Conservation (phyloP, 345 rosid species). For the Citrus australasica region DNA sequence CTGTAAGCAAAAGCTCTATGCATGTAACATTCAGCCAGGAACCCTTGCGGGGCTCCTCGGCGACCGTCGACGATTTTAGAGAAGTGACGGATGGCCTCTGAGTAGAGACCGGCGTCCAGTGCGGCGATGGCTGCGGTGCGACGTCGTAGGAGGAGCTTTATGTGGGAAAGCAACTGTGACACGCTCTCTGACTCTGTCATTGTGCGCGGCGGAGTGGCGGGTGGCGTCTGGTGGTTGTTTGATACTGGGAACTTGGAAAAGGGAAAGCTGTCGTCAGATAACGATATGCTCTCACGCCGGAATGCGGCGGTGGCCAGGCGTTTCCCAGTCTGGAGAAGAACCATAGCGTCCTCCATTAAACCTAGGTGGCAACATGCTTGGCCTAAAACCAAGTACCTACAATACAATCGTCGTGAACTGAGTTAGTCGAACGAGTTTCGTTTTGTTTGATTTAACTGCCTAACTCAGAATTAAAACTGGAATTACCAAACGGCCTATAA, state of each 20-base stretch:
- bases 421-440: neutral
- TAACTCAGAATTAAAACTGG: neutral
- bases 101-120: conserved; percentile 66
- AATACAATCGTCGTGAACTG: neutral
- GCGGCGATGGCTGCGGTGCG: conserved; percentile 89
- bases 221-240: conserved; percentile 25
- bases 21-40: conserved; percentile 86
- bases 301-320: conserved; percentile 91
- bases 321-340: conserved; percentile 83
- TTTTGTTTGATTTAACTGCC: neutral
- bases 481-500: neutral
- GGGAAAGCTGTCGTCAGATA: conserved; percentile 91
- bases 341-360: conserved; percentile 98
- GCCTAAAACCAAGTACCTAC: conserved; percentile 75
- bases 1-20: conserved; percentile 76
- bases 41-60: conserved; percentile 83
- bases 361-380: conserved; percentile 94
- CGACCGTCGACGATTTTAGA: conserved; percentile 86
- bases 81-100: conserved; percentile 93
- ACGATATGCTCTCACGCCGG: conserved; percentile 81
- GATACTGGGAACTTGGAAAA: conserved; percentile 33
- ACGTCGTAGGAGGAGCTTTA: conserved; percentile 83
- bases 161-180: conserved; percentile 68
- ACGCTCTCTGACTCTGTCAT: conserved; percentile 49
- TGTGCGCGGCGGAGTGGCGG: conserved; percentile 53